Percentiles rank a stretch among this genome's conserved stretches.
Evolutionary conservation across 2,329 filamentous ascomycete genomes (phyloP).

Genomic region (Phoma sp.): DNA sequence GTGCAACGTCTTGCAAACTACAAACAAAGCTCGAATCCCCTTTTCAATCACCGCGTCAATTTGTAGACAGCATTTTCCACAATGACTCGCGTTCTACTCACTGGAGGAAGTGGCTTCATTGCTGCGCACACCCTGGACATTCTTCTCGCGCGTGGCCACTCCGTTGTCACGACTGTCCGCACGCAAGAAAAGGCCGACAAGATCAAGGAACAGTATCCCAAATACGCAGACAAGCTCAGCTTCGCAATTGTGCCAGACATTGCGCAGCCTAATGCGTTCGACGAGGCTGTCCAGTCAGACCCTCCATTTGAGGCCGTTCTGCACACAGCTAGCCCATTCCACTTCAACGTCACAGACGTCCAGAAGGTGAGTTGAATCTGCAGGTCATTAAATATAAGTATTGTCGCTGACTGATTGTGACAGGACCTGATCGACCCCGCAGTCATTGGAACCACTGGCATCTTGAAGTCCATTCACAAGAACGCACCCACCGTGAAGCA

Average conservation of each 20-base stretch:
- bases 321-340: conserved; percentile 65
- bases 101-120: conserved; percentile 68
- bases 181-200: conserved; percentile 67
- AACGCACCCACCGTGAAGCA: conserved; percentile 71
- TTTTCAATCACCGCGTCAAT: not conserved
- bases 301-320: conserved; percentile 73
- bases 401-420: conserved; percentile 23
- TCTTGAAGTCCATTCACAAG: conserved; percentile 67
- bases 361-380: conserved; percentile 58
- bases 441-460: conserved; percentile 68
- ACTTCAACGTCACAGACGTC: conserved; percentile 74
- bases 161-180: conserved; percentile 68
- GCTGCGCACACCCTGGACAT: conserved; percentile 68
- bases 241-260: conserved; percentile 77
- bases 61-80: not conserved
- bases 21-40: not conserved
- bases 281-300: conserved; percentile 63
- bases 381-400: not conserved
- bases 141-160: conserved; percentile 63
- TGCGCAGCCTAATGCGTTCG: conserved; percentile 71
- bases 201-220: conserved; percentile 62
- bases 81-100: conserved; percentile 51
- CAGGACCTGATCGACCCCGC: conserved; percentile 65
- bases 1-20: not conserved
- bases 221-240: conserved; percentile 59